These are phyloP conservation scores for Colletotrichum eleusines DNA, from an alignment of 2,329 filamentous ascomycete species.

Conservation along the genomic window DNA sequence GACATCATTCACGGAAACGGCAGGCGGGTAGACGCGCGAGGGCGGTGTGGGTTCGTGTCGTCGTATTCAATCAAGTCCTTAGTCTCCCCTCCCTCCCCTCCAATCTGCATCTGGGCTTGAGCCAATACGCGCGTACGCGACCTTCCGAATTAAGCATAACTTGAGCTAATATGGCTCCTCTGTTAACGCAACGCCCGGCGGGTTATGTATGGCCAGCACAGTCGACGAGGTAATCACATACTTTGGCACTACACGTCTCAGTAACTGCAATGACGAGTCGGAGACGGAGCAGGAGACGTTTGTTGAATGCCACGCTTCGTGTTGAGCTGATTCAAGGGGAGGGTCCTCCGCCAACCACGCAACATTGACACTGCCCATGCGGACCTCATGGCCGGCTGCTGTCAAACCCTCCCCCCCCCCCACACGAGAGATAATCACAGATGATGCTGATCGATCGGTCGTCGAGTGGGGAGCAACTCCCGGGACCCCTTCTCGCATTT, in stretches of 20 bases:
- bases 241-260: too few relatives aligned
- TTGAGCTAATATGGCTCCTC: slow-evolving; percentile 22
- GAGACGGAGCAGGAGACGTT: not conserved
- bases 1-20: slow-evolving; percentile 27
- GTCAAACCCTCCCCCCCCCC: too few relatives aligned
- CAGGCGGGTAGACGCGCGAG: slow-evolving; percentile 24
- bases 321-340: not conserved
- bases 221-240: not conserved
- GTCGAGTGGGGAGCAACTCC: not conserved
- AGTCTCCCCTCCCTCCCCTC: not conserved
- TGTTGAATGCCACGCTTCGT: not conserved
- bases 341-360: slow-evolving; percentile 3
- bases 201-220: not conserved
- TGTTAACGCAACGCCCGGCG: slow-evolving; percentile 15
- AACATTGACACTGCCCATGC: not conserved
- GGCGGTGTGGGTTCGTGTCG: slow-evolving; percentile 27
- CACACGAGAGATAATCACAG: not conserved
- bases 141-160: slow-evolving; percentile 41
- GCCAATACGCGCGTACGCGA: slow-evolving; percentile 23
- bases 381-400: not conserved
- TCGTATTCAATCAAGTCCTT: slow-evolving; percentile 19
- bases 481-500: slow-evolving; percentile 6
- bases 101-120: not conserved
- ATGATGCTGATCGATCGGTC: slow-evolving; percentile 13
- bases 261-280: not conserved